Base-by-base conservation (phyloP, 2,329 filamentous ascomycete genomes). In the Fusarium buharicum region DNA sequence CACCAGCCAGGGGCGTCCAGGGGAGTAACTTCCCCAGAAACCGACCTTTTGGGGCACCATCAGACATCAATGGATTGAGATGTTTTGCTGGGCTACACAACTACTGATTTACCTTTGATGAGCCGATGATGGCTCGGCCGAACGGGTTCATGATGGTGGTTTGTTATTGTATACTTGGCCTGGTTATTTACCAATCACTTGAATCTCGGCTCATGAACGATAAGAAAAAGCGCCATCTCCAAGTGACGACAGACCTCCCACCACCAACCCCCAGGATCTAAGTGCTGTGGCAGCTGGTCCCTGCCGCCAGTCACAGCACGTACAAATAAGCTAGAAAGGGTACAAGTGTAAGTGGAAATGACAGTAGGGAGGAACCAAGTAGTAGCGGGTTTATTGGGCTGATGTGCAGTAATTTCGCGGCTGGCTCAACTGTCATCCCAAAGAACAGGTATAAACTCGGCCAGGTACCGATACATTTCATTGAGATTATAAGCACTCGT, bases 31-130 rank as follows among this genome's bases (percentile, higher is more conserved):
- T 69, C 69, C 69, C 67, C 69, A 71, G 69, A 70, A 66, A 70
- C 67, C 62, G 58, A 68, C 60, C 62, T 59, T 69, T 72, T 72
- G 70, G 70, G 69, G 69, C 69, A 71, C 69, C 69, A 71, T 71
- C 65, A 70, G 55, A 50, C 53, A 60, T 43, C 40, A 33, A 60
- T 55, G 55, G 47, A 57, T 37, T 34, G 44, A 46, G 36, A 37
- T 59, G 57, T 58, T 65, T 69, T 66, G 58, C 57, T 70, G 61
- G 58, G 63, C 51, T 51, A 59, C 50, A 48, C 40, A 62, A 50
- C 36, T 46, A 36, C 38, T 30, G 44, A 43, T 50, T 66, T 61
- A 41, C 49, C 43, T 62, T 61, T 63, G 53, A 43, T 69, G 52
- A 64, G 52, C 66, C 59, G 55, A 51, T 58, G 51, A 59, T 46